Percentiles rank a stretch among this genome's conserved stretches.
phyloP scores from a whole-genome alignment of 257 asterid genomes.

The Sherardia arvensis region DNA sequence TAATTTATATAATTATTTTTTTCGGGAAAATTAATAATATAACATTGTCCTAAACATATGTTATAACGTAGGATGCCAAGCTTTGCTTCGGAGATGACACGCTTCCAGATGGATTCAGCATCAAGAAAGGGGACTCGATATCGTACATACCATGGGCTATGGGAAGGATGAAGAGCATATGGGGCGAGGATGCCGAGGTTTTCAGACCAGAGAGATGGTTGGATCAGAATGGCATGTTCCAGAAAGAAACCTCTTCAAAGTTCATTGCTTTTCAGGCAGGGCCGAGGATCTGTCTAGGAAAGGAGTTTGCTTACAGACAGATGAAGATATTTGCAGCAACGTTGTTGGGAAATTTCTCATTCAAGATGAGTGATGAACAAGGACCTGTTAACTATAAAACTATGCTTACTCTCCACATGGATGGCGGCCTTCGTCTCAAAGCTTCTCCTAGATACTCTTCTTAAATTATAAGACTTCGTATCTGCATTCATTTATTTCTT shows the following conservation, averaged over 20 bases:
- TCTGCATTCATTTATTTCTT: neutral
- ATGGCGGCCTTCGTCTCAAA: constrained; percentile 47
- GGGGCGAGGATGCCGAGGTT: constrained; percentile 74
- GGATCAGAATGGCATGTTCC: constrained; percentile 39
- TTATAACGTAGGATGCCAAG: constrained; percentile 44
- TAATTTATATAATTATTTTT: too few relatives aligned
- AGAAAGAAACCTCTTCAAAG: constrained; percentile 46
- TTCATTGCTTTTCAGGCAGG: constrained; percentile 80
- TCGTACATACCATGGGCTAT: constrained; percentile 42
- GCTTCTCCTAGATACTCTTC: constrained; percentile 20
- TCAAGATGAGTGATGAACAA: constrained; percentile 37
- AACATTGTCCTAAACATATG: neutral
- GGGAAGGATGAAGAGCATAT: constrained; percentile 60
- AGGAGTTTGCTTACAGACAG: constrained; percentile 66
- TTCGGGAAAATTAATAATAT: too few relatives aligned
- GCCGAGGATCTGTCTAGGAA: constrained; percentile 57
- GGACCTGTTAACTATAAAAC: constrained; percentile 36
- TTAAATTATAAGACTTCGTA: neutral
- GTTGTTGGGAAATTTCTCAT: constrained; percentile 38
- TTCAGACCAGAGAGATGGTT: constrained; percentile 66
- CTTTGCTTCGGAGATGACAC: constrained; percentile 51
- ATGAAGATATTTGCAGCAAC: constrained; percentile 59
- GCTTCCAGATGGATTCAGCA: constrained; percentile 50
- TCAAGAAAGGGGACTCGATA: constrained; percentile 45
- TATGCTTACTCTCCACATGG: constrained; percentile 53